A percentile compares a stretch with the other conserved stretches of the same genome.
Evolutionary conservation across 2,329 filamentous ascomycete genomes (phyloP).

Genomic region (Plectosphaerella plurivora): DNA sequence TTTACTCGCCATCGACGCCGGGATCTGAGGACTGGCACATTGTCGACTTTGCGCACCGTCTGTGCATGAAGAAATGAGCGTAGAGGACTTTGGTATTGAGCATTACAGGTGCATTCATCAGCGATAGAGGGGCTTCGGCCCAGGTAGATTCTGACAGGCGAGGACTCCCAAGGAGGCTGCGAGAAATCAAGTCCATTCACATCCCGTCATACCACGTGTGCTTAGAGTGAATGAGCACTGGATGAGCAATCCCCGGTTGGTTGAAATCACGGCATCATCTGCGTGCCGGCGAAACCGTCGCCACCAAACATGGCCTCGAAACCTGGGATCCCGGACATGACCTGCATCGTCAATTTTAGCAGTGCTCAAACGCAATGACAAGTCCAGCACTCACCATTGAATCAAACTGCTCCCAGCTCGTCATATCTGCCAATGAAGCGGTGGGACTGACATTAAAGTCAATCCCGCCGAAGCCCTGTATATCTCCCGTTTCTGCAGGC

Average conservation of each 20-base stretch:
- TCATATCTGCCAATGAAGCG: constrained; percentile 11
- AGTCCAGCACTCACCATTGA: constrained; percentile 4
- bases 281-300: neutral
- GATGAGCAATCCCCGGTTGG: too few species aligned
- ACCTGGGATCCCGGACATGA: constrained; percentile 8
- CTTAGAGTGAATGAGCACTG: too few species aligned
- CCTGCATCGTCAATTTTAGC: neutral
- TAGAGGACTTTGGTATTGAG: neutral
- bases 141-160: too few species aligned
- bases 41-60: constrained; percentile 9
- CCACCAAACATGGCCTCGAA: constrained; percentile 7
- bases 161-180: too few species aligned
- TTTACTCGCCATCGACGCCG: constrained; percentile 25
- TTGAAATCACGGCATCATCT: neutral
- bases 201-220: too few species aligned
- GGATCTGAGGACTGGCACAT: constrained; percentile 10
- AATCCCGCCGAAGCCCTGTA: constrained; percentile 1
- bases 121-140: too few species aligned
- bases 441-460: constrained; percentile 8
- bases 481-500: constrained; percentile 2
- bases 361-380: neutral
- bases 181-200: too few species aligned
- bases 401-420: constrained; percentile 12
- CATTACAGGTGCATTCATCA: too few species aligned
- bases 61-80: constrained; percentile 7